Evolutionary conservation across 805 yeast species (phyloP), one percentile per base, ranked within the genome.

Genomic region (Barnettozyma siamensis): DNA sequence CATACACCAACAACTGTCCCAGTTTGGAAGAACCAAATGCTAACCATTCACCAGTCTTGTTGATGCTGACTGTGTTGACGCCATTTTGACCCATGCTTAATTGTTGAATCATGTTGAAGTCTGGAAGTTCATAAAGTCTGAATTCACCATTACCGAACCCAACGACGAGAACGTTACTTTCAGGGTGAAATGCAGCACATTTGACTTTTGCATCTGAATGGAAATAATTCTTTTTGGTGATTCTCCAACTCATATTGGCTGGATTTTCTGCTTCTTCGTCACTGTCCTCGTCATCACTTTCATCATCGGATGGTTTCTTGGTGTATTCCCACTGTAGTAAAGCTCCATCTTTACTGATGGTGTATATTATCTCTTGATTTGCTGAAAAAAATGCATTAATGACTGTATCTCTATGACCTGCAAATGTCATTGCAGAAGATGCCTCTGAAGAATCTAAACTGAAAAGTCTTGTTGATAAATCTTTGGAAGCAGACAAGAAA

Each of bases 1-100:
- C 99, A 70, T 95, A 93, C 0, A 93, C 99, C 43, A 93, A 66
- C 44, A 93, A 66, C 64, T 93, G 99, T n/a, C 99, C 99, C 23
- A 86, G 63, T 56, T 80, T 81, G 27, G 88, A 66, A 0, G 97
- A 88, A 5, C 99, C 99, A 62, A 93, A 86, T 0, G 96, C 95
- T 26, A 93, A 69, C 99, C 99, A 93, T 62, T 93, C 99, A 27
- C 99, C 99, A 7, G 89, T 69, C 2, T 70, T 63, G 60, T 91
- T 93, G 30, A 93, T 75, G 10, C 78, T 63, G 3, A 93, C 91
- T 3, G 88, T 80, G 57, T 85, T 88, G 20, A 93, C 83, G 3
- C 89, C 81, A 54, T 88, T 82, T 56, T 87, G 95, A 3, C 98
- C 96, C 83, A 93, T 87, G 21, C 89, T 80, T 41, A 93, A 69